A percentile compares a stretch with the other conserved stretches of the same genome.
phyloP scores from a whole-genome alignment of 2,329 filamentous ascomycete species.

The Whalleya microplaca region DNA sequence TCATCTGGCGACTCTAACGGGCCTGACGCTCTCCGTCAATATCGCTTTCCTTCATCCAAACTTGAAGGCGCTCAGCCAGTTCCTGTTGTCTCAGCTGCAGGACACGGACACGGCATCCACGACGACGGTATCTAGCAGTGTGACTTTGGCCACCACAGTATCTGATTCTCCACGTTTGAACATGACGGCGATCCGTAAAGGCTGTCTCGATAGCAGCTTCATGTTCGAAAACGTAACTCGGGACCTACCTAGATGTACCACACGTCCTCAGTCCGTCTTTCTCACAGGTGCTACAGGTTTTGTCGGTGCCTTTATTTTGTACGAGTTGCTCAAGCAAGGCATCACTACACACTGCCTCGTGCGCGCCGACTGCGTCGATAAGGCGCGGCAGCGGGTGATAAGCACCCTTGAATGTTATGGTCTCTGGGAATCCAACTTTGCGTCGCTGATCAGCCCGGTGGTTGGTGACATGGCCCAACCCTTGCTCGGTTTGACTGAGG shows the following conservation, averaged over 20 bases:
- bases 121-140: conserved; percentile 10
- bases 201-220: conserved; percentile 31
- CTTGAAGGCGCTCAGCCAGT: conserved; percentile 25
- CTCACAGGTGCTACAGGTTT: conserved; percentile 36
- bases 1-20: conserved; percentile 29
- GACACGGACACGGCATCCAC: conserved; percentile 18
- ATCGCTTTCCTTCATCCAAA: conserved; percentile 28
- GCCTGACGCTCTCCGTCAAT: conserved; percentile 27
- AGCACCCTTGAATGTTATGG: conserved; percentile 24
- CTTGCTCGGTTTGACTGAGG: conserved; percentile 29
- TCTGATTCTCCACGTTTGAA: conserved; percentile 18
- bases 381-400: conserved; percentile 25
- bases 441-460: conserved; percentile 23
- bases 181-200: conserved; percentile 26
- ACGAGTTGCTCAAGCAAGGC: conserved; percentile 29
- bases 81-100: conserved; percentile 20
- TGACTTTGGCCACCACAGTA: conserved; percentile 15
- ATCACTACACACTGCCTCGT: conserved; percentile 31
- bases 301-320: conserved; percentile 33
- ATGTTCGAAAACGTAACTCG: conserved; percentile 25
- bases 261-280: conserved; percentile 24
- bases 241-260: conserved; percentile 2
- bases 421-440: conserved; percentile 30
- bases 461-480: conserved; percentile 32
- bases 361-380: conserved; percentile 21